Conservation (phyloP, 228 moss, liverwort and hornwort species). For the Sphagnum fallax region DNA sequence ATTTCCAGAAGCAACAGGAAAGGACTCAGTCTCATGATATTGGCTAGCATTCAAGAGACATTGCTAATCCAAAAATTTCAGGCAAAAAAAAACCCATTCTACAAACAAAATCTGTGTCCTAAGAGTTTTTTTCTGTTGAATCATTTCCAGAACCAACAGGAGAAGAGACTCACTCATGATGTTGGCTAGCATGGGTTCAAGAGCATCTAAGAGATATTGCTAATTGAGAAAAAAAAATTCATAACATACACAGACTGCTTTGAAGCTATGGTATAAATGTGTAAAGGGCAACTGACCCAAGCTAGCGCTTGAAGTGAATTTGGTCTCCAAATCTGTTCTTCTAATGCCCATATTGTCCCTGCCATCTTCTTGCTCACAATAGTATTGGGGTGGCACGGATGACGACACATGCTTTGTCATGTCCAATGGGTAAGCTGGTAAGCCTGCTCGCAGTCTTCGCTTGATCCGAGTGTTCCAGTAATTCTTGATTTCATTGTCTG, state of each 20-base stretch:
- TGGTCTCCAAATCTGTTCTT: conserved; percentile 54
- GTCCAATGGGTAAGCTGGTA: conserved; percentile 83
- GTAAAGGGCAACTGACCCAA: conserved; percentile 5
- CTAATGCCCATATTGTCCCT: conserved; percentile 68
- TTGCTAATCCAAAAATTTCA: no score
- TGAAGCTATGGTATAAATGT: conserved; percentile 9
- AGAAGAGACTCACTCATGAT: no score
- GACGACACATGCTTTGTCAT: conserved; percentile 31
- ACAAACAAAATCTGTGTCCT: no score
- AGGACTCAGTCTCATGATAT: no score
- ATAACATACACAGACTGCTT: background rate
- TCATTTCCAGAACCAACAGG: no score
- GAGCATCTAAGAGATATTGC: no score
- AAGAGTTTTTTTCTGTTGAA: no score
- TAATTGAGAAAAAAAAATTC: no score
- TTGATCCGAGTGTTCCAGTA: conserved; percentile 99
- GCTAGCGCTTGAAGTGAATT: conserved; percentile 45
- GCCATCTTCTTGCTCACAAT: conserved; percentile 54
- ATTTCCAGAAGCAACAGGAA: no score
- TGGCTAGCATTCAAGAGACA: no score
- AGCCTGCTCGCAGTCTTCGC: conserved; percentile 89
- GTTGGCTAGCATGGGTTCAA: no score
- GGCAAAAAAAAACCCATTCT: no score
- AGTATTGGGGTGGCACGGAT: conserved; percentile 52
- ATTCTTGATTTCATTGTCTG: conserved; percentile 99